Conservation (phyloP, 2,329 filamentous ascomycete species). For the Rhynchosporium graminicola region DNA sequence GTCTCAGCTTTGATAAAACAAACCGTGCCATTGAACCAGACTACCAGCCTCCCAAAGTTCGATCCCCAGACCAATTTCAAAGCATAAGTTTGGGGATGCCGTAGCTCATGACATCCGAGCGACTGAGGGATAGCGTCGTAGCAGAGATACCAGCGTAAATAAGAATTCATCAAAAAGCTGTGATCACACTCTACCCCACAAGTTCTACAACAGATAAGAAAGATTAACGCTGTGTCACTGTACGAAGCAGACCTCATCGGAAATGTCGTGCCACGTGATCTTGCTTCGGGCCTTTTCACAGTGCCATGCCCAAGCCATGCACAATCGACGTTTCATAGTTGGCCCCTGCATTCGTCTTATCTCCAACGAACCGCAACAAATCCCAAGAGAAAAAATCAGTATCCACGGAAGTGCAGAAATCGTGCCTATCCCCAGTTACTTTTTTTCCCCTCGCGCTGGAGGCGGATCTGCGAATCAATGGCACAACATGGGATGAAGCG, state of each 20-base stretch:
- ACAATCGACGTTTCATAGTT: constrained; percentile 10
- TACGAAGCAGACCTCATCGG: not conserved
- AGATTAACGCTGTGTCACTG: not conserved
- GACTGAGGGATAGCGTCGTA: not conserved
- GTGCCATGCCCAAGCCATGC: not conserved
- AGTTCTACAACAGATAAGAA: not conserved
- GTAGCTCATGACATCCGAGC: constrained; percentile 10
- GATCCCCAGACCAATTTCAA: not conserved
- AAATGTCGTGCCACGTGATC: not conserved
- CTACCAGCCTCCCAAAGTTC: too few species aligned
- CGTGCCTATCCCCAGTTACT: not conserved
- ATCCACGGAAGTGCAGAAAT: constrained; percentile 9
- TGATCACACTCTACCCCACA: not conserved
- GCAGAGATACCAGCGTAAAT: not conserved
- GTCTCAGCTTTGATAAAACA: too few species aligned
- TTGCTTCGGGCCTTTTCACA: constrained; percentile 9
- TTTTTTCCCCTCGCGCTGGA: not conserved
- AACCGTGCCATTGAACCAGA: too few species aligned
- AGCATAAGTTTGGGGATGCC: not conserved
- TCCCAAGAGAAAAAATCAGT: constrained; percentile 6
- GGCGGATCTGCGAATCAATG: constrained; percentile 1
- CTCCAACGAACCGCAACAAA: not conserved
- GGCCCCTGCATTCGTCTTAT: not conserved
- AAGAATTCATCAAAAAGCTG: constrained; percentile 3
- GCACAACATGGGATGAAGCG: not conserved